Percentiles rank a stretch among this genome's conserved stretches.
These are phyloP conservation scores for Claviceps sp. DNA, from an alignment of 2,329 filamentous ascomycete species.

Conservation along the genomic window DNA sequence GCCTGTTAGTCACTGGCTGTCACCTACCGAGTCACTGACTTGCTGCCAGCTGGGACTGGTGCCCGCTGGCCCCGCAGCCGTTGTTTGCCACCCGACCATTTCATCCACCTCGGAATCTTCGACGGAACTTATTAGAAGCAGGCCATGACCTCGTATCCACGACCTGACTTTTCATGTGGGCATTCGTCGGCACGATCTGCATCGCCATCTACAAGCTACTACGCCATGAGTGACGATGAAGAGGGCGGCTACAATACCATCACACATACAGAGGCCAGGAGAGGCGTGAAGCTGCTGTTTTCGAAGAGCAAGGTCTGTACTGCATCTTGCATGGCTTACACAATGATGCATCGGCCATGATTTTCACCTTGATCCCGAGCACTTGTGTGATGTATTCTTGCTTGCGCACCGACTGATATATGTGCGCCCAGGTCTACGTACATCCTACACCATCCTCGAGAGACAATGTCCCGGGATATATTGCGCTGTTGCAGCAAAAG, in stretches of 20 bases:
- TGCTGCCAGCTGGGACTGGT: background rate
- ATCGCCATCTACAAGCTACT: slow-evolving; percentile 10
- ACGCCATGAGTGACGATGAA: slow-evolving; percentile 86
- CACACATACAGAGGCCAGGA: slow-evolving; percentile 60
- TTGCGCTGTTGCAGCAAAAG: slow-evolving; percentile 88
- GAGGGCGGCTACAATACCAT: slow-evolving; percentile 94
- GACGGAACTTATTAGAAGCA: background rate
- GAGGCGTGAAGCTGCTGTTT: slow-evolving; percentile 84
- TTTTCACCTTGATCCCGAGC: background rate
- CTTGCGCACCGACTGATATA: background rate
- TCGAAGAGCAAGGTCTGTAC: slow-evolving; percentile 81
- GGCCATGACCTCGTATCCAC: slow-evolving; percentile 3
- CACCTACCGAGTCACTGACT: background rate
- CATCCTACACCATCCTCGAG: slow-evolving; percentile 86
- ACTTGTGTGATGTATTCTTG: background rate
- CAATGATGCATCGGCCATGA: background rate
- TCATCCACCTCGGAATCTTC: background rate
- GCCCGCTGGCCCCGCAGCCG: background rate
- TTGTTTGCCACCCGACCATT: background rate
- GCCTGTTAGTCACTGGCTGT: too few species aligned
- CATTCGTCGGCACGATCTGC: slow-evolving; percentile 3
- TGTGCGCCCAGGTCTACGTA: slow-evolving; percentile 62
- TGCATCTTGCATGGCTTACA: background rate
- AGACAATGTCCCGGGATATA: slow-evolving; percentile 90
- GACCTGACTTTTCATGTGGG: background rate